phyloP scores from a whole-genome alignment of 2,329 filamentous ascomycete species.

The Geoglossum cookeanum region DNA sequence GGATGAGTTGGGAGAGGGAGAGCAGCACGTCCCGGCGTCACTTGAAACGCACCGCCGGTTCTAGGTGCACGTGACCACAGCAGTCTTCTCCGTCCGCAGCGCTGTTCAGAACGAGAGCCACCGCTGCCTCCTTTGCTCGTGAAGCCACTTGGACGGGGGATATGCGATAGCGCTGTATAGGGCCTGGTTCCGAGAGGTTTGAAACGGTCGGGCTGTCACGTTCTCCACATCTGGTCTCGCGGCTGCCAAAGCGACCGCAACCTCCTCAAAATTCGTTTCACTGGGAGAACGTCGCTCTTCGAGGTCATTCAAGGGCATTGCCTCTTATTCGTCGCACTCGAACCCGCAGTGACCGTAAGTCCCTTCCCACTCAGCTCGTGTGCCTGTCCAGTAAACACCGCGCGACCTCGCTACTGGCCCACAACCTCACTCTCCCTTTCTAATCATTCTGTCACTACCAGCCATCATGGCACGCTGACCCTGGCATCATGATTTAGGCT shows the following conservation, averaged over 20 bases:
- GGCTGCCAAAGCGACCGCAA: not conserved
- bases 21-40: too few relatives aligned
- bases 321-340: not conserved
- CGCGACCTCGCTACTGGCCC: not conserved
- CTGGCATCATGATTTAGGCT: not conserved
- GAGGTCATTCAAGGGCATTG: not conserved
- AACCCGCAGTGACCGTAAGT: not conserved
- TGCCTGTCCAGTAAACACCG: not conserved
- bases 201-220: not conserved
- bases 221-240: not conserved
- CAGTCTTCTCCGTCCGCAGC: not conserved
- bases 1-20: not conserved
- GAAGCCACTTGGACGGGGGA: not conserved
- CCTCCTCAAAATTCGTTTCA: not conserved
- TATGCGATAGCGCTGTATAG: not conserved
- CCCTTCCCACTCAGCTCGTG: not conserved
- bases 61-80: not conserved
- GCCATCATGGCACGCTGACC: not conserved
- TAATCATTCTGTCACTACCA: not conserved
- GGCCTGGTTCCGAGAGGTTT: not conserved
- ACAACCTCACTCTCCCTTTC: slow-evolving; percentile 1
- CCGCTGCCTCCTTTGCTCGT: not conserved
- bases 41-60: not conserved
- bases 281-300: not conserved
- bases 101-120: not conserved